These are phyloP conservation scores for Rhynchosporium agropyri DNA, from an alignment of 2,329 filamentous ascomycete genomes.

Conservation along the genomic window DNA sequence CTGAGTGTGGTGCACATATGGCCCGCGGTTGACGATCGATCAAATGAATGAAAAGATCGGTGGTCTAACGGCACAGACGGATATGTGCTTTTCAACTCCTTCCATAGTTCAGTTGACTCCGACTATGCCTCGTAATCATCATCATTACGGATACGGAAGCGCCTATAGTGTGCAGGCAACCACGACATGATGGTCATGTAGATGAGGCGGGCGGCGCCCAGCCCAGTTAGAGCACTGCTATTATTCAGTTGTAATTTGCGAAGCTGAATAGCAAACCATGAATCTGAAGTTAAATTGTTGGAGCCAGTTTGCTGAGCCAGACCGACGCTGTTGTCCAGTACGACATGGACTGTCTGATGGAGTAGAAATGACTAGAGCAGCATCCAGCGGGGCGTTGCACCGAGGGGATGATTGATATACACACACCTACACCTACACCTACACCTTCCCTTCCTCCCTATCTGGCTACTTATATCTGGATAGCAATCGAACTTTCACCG, in stretches of 20 bases:
- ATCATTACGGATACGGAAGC: constrained; percentile 8
- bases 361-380: not conserved
- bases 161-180: constrained; percentile 12
- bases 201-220: constrained; percentile 18
- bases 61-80: constrained; percentile 25
- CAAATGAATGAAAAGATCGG: constrained; percentile 13
- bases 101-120: not conserved
- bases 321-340: constrained; percentile 4
- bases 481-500: not conserved
- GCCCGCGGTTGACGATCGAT: constrained; percentile 34
- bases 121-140: not conserved
- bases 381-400: not conserved
- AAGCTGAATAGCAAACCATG: not conserved
- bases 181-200: constrained; percentile 21
- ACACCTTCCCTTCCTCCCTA: not conserved
- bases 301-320: constrained; percentile 8
- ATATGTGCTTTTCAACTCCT: constrained; percentile 14
- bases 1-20: constrained; percentile 28
- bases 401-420: not conserved
- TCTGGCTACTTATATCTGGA: not conserved
- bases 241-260: not conserved
- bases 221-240: not conserved
- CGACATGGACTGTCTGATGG: not conserved
- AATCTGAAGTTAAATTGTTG: constrained; percentile 13
- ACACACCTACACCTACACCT: not conserved